Percentiles rank a stretch among this genome's conserved stretches.
Conservation (phyloP, 2,329 filamentous ascomycete species). For the Trichoderma oligosporum region DNA sequence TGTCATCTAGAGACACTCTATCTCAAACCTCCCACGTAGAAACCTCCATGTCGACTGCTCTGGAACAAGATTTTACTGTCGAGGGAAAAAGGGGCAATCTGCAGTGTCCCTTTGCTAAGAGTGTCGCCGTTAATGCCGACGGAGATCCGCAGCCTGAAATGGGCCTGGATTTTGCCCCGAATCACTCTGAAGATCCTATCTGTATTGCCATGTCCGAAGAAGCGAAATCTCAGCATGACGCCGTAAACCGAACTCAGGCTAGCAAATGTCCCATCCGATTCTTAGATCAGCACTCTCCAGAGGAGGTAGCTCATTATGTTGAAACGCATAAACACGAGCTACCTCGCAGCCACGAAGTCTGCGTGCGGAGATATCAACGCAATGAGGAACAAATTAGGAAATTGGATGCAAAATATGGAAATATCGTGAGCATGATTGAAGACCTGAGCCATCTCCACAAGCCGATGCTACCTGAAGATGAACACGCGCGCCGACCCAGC, state of each 20-base stretch:
- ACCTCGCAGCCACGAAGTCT: conserved; percentile 88
- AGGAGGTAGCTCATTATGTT: conserved; percentile 90
- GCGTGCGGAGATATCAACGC: conserved; percentile 82
- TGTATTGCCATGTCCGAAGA: conserved; percentile 62
- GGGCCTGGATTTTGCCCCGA: conserved; percentile 40
- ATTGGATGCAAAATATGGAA: conserved; percentile 91
- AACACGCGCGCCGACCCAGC: conserved; percentile 42
- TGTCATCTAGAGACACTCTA: conserved; percentile 46
- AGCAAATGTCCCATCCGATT: conserved; percentile 88
- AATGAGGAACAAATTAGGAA: conserved; percentile 82
- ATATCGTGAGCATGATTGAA: conserved; percentile 89
- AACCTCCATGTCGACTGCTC: conserved; percentile 59
- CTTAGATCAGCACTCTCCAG: conserved; percentile 85
- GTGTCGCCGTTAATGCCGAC: conserved; percentile 25
- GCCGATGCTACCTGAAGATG: conserved; percentile 67
- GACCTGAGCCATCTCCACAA: conserved; percentile 84
- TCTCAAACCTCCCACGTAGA: conserved; percentile 43
- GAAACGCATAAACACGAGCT: conserved; percentile 94
- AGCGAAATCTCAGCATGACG: conserved; percentile 50
- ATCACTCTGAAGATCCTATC: conserved; percentile 56
- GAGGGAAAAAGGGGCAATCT: conserved; percentile 75
- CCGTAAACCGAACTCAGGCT: conserved; percentile 47
- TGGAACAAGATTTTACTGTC: conserved; percentile 90
- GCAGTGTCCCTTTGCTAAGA: conserved; percentile 71
- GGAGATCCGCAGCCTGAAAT: conserved; percentile 28